Evolutionary conservation across 257 asterid genomes (phyloP).

Genomic region (Parsonsia alboflavescens): DNA sequence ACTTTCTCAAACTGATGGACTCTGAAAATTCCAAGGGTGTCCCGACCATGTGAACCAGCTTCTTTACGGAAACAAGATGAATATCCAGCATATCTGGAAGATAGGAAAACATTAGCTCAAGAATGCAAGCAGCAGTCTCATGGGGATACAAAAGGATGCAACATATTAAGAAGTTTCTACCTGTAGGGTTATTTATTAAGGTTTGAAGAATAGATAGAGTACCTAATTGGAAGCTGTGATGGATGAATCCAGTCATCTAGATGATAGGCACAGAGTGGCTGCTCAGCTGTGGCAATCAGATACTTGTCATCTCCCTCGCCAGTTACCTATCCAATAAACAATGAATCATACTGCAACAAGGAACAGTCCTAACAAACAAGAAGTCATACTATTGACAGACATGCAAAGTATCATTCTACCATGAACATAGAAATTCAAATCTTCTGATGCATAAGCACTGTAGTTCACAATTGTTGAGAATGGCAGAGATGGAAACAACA

Average conservation of each 20-base stretch:
- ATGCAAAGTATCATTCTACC: neutral
- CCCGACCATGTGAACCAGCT: constrained; percentile 98
- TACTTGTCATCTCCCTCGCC: constrained; percentile 97
- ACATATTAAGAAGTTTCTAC: neutral
- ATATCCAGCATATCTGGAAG: constrained; percentile 80
- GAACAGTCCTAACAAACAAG: neutral
- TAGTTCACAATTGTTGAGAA: too few species aligned
- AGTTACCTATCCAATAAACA: constrained; percentile 50
- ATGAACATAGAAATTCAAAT: neutral
- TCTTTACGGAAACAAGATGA: constrained; percentile 94
- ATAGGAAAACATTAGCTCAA: constrained; percentile 8
- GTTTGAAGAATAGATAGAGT: constrained; percentile 12
- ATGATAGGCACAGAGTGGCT: constrained; percentile 94
- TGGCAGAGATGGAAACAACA: neutral
- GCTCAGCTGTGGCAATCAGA: constrained; percentile 95
- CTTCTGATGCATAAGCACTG: neutral
- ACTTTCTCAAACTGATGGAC: constrained; percentile 95
- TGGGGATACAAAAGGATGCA: neutral
- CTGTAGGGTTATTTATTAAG: neutral
- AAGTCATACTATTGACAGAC: neutral
- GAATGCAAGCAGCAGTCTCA: neutral
- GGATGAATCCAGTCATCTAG: constrained; percentile 93
- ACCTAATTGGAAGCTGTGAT: constrained; percentile 76
- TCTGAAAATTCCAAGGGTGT: constrained; percentile 90
- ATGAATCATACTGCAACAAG: constrained; percentile 4